These are phyloP conservation scores for Elasticomyces elasticus DNA, from an alignment of 495 filamentous ascomycete species.

Conservation along the genomic window DNA sequence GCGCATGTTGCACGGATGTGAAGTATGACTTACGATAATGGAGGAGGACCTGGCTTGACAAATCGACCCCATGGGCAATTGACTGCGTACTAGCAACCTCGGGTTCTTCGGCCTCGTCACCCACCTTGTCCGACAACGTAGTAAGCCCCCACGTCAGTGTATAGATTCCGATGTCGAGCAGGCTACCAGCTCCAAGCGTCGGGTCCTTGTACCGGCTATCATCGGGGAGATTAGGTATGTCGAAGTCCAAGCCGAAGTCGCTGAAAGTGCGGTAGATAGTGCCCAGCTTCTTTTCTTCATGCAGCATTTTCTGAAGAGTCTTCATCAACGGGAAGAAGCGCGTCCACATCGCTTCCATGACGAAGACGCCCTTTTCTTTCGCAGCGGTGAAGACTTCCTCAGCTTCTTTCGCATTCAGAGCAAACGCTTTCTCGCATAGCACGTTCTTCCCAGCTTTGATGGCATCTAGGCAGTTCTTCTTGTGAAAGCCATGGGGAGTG, in stretches of 20 bases:
- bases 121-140: conserved; percentile 10
- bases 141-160: conserved; percentile 16
- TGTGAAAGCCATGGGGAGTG: conserved; percentile 37
- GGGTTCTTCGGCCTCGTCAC: conserved; percentile 15
- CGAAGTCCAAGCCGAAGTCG: conserved; percentile 22
- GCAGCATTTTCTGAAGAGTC: conserved; percentile 14
- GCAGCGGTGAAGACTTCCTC: conserved; percentile 35
- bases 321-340: conserved; percentile 23
- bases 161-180: conserved; percentile 26
- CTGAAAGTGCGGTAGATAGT: conserved; percentile 20
- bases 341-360: conserved; percentile 34
- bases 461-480: conserved; percentile 34
- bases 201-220: conserved; percentile 18
- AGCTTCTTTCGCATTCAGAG: conserved; percentile 32
- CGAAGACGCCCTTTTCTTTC: conserved; percentile 34
- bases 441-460: conserved; percentile 36
- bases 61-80: conserved; percentile 13
- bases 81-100: conserved; percentile 18
- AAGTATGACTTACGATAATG: conserved; percentile 11
- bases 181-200: conserved; percentile 20
- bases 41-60: conserved; percentile 4
- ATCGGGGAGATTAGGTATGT: conserved; percentile 15
- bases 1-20: too few species aligned
- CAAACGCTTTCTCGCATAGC: conserved; percentile 39
- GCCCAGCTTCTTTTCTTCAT: conserved; percentile 21